Base-by-base conservation (phyloP, 768 basidiomycete species). In the Cubamyces lactineus region DNA sequence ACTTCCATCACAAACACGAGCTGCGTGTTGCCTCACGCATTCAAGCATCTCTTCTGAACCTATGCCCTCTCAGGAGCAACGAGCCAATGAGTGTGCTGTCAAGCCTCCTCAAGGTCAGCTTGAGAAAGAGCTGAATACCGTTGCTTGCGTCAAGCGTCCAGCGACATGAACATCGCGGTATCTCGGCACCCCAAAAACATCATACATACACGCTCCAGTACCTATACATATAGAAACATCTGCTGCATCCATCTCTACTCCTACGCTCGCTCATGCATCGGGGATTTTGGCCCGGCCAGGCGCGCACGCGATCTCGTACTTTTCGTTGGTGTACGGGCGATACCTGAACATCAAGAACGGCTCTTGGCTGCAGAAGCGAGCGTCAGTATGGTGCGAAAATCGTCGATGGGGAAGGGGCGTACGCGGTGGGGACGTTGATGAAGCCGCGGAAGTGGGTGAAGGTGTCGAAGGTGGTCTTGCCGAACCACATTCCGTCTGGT, bases 401-500 rank as follows among this genome's bases (percentile, higher is more conserved):
- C 19, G 11, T 1, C 13, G 12, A 15, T 34, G 8, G 19, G 8
- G 19, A 5, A 43, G 38, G 12, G 6, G 64, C 71, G 13, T 57
- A 70, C 72, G 46, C 66, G 17, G 28, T 19, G 13, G 72, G 68
- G 0, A 71, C 57, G 59, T 70, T 66, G 53, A 70, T 68, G 42
- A 45, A 68, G 17, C 63, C 62, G 13, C 71, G 67, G 34, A 50
- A 55, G 52, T 73, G 69, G 1, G 70, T 68, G 66, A 73, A 73
- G 40, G 58, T 67, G 38, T 87, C 82, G 61, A 80, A 88, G 53
- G 80, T 83, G 66, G 81, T 78, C 65, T 81, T 81, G 59, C 85
- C 70, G 15, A 74, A 47, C 65, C 87, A 84, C 23, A 75, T 71
- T 12, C 88, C 88, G 57, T 86, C 87, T 87, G 26, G 6, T 28